phyloP scores from a whole-genome alignment of 1,284 basidiomycete species.

The Rhodotorula sp. region DNA sequence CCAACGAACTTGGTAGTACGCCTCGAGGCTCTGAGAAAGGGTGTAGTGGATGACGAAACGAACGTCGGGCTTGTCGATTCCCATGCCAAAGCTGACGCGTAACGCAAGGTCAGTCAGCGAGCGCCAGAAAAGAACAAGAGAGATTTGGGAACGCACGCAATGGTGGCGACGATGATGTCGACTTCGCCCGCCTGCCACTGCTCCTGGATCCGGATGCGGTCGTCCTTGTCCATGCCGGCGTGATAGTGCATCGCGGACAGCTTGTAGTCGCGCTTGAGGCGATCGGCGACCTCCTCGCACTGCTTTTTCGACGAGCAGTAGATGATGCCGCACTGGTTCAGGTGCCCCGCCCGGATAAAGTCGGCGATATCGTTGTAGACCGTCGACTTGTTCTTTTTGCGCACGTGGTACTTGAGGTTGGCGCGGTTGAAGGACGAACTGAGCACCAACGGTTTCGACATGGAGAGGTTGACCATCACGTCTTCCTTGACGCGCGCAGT shows the following conservation, averaged over 20 bases:
- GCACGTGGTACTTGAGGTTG: conserved; percentile 78
- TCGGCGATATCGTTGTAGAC: conserved; percentile 66
- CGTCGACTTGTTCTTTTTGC: conserved; percentile 58
- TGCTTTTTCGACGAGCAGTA: conserved; percentile 72
- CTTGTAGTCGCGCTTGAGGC: conserved; percentile 60
- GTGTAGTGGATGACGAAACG: conserved; percentile 75
- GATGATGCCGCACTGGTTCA: conserved; percentile 74
- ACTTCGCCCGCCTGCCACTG: conserved; percentile 74
- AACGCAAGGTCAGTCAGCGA: conserved; percentile 57
- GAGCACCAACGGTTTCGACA: conserved; percentile 63
- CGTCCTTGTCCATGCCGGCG: conserved; percentile 66
- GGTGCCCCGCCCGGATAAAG: conserved; percentile 66
- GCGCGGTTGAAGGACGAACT: conserved; percentile 88
- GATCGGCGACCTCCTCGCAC: conserved; percentile 76
- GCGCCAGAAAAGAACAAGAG: conserved; percentile 5
- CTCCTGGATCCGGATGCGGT: conserved; percentile 65
- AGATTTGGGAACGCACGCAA: conserved; percentile 49
- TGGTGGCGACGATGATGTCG: conserved; percentile 86
- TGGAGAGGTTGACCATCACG: conserved; percentile 69
- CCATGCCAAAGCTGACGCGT: conserved; percentile 77
- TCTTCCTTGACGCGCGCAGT: conserved; percentile 73
- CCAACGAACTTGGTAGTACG: conserved; percentile 47
- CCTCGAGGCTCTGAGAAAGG: conserved; percentile 67
- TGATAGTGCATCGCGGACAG: conserved; percentile 81
- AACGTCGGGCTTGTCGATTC: conserved; percentile 86